A percentile compares a stretch with the other conserved stretches of the same genome.
phyloP scores from a whole-genome alignment of 225 moss, liverwort and hornwort genomes.

The Straminergon stramineum region DNA sequence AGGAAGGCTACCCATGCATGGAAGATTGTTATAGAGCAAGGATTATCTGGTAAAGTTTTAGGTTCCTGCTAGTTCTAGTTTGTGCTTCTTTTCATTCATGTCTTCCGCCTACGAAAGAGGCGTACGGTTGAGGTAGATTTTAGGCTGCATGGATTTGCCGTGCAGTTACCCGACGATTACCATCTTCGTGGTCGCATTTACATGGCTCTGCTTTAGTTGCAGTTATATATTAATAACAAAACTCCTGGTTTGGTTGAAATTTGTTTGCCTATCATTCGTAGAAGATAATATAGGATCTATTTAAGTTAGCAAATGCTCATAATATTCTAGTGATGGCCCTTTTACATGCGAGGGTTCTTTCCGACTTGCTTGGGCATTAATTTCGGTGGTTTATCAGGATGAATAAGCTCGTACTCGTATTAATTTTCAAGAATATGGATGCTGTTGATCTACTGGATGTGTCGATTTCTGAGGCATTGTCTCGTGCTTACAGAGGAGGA shows the following conservation, averaged over 20 bases:
- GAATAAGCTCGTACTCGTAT: not conserved
- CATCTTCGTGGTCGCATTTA: not conserved
- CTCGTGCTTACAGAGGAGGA: constrained; percentile 59
- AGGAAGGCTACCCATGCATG: constrained; percentile 80
- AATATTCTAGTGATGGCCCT: not conserved
- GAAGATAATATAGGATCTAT: not conserved
- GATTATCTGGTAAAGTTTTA: constrained; percentile 49
- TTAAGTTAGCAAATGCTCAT: not conserved
- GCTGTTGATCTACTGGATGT: not conserved
- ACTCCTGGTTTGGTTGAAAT: not conserved
- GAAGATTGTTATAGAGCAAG: constrained; percentile 52
- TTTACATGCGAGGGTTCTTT: not conserved
- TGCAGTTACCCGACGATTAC: not conserved
- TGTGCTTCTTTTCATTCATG: not conserved
- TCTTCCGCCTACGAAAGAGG: not conserved
- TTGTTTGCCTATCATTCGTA: not conserved
- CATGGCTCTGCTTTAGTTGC: not conserved
- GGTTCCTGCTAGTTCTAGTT: not conserved
- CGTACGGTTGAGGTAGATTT: not conserved
- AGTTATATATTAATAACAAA: not conserved
- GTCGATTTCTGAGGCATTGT: not conserved
- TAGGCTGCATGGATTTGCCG: not conserved
- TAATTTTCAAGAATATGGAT: not conserved
- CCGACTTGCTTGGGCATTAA: not conserved
- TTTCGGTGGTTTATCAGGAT: not conserved